Evolutionary conservation across 306 rosid species (phyloP), one percentile per base, ranked within the genome.

Genomic region (Bauhinia variegata): DNA sequence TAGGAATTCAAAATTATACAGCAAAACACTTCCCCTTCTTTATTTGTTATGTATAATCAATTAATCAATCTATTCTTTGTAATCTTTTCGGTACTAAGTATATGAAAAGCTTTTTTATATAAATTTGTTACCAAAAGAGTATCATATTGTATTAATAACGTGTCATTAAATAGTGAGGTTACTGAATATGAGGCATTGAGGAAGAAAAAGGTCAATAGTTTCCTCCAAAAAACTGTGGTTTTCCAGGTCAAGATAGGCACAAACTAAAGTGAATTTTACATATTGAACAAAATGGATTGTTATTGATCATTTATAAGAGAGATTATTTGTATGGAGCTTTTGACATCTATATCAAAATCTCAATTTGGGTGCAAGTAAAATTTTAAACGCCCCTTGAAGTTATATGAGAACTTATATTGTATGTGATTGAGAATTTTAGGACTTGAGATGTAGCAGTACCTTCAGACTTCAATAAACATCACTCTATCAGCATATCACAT

Each of bases 181-280:
- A 42, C 49, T 63, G 69, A 75, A 67, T 65, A 67, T 23, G 72
- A 72, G 49, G 32, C 56, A 54, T 23, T 57, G 66, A 37, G n/a
- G 52, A 47, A 57, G 63, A 33, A 38, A 63, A 18, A 32, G 56
- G 77, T 53, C 54, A 50, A 70, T 14, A 37, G 44, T 47, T 43
- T 53, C 54, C 43, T 68, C 70, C 46, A 47, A 70, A 51, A 71
- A 49, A 15, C 39, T 41, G n/a, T 13, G 33, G 42, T 56, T 55
- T 43, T 33, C 13, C 39, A 68, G 41, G 49, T 47, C 16, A 23
- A 50, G 51, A 50, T 59, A 17, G 19, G 59, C 39, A 42, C 28
- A n/a, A 49, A 53, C 49, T 0, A 62, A 54, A 38, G 17, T 54
- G 17, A 67, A 62, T 32, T 39, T 54, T 66, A 37, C 48, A 23